Base-by-base conservation (phyloP, 1,284 basidiomycete genomes). In the Wallemia mellicola region DNA sequence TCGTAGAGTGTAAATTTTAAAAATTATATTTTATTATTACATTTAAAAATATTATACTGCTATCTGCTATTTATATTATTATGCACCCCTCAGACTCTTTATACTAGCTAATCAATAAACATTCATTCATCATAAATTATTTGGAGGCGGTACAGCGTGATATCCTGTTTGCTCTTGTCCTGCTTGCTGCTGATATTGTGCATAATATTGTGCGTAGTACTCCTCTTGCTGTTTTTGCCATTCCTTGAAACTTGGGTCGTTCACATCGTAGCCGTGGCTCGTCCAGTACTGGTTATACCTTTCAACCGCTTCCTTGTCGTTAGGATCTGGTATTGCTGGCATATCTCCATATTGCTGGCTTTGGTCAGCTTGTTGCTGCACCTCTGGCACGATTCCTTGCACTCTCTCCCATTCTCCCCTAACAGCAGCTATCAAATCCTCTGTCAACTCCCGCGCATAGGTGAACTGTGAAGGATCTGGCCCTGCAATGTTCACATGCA, bases 261-360 rank as follows among this genome's bases (percentile, higher is more conserved):
- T 86, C 64, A 88, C 82, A 66, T 89, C 85, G 69, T 88, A 89
- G 9, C 86, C 86, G 67, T 86, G 86, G 17, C 82, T 80, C 61
- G 85, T 82, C 82, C 83, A 85, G 63, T 32, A 61, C 27, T 22
- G 81, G 84, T 67, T 82, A 80, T 62, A 76, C 73, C 69, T 86
- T 83, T 9, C 80, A 81, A 67, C 82, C 80, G 63, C 85, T 82
- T 14, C 60, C 63, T 58, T 66, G 65, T 60, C 67, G 65, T 1
- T 65, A 65, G 14, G 58, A 32, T 27, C 54, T 28, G 27, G 59
- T 59, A 62, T 56, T 65, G 65, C 27, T 65, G 64, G 33, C 66
- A 65, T 27, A 55, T 55, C 33, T 2, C 38, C 84, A 73, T 65
- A 83, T 79, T 82, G 80, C 69, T 85, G 82, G 60, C 82, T 80